Evolutionary conservation across 352 stramenopile species (phyloP).

Genomic region (Globisporangium nunn): DNA sequence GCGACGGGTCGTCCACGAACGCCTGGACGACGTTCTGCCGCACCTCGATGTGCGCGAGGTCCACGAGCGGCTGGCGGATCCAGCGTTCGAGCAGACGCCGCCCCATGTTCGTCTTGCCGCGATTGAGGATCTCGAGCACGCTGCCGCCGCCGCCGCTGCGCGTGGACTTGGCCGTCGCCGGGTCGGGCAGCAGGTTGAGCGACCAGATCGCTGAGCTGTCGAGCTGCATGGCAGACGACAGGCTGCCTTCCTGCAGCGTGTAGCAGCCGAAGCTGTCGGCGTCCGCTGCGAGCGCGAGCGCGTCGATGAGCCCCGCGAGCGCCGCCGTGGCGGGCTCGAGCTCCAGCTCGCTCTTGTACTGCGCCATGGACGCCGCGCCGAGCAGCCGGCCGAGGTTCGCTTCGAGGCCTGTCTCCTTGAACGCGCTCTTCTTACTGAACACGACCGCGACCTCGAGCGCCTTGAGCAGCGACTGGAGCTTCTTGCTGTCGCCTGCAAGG

Average conservation of each 20-base stretch:
- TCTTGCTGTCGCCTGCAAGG: constrained; percentile 61
- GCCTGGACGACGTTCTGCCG: constrained; percentile 90
- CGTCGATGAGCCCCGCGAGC: constrained; percentile 58
- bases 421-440: constrained; percentile 68
- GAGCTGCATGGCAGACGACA: constrained; percentile 89
- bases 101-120: constrained; percentile 93
- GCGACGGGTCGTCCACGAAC: constrained; percentile 86
- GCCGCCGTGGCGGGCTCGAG: constrained; percentile 63
- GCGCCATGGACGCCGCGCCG: constrained; percentile 40
- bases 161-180: constrained; percentile 23
- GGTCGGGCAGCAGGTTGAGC: constrained; percentile 89
- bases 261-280: constrained; percentile 72
- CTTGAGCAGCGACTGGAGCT: constrained; percentile 67
- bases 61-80: constrained; percentile 94
- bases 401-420: constrained; percentile 50
- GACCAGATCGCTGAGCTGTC: constrained; percentile 90
- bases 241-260: constrained; percentile 47
- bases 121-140: constrained; percentile 92
- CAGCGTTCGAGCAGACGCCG: constrained; percentile 92
- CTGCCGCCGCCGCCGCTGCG: constrained; percentile 53
- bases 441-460: constrained; percentile 48
- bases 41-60: constrained; percentile 77
- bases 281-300: constrained; percentile 62
- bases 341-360: constrained; percentile 62
- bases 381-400: constrained; percentile 59